Evolutionary conservation across 345 rosid genomes (phyloP).

Genomic region (Angophora floribunda): DNA sequence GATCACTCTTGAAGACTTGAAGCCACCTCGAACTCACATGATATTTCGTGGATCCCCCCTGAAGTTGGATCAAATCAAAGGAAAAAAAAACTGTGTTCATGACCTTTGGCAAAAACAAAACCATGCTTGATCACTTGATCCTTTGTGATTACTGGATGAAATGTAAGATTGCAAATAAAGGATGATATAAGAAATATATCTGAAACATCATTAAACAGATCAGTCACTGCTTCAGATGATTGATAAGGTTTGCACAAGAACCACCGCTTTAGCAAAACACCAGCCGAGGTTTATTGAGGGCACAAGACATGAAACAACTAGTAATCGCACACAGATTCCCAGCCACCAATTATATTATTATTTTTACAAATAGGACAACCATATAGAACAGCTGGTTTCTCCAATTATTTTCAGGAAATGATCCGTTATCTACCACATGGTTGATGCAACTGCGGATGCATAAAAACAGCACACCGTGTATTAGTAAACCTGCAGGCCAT

Average conservation of each 20-base stretch:
- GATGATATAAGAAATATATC: background rate
- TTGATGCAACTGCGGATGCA: background rate
- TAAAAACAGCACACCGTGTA: background rate
- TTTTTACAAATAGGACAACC: background rate
- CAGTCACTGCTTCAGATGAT: background rate
- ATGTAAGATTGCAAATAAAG: background rate
- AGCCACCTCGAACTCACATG: slow-evolving; percentile 88
- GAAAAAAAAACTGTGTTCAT: background rate
- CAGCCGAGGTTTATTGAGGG: background rate
- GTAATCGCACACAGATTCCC: background rate
- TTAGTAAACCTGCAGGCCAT: background rate
- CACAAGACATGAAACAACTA: background rate
- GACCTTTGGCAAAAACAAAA: background rate
- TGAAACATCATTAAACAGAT: background rate
- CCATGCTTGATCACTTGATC: background rate
- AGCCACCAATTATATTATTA: background rate
- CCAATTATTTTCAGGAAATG: background rate
- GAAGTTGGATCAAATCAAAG: slow-evolving; percentile 10
- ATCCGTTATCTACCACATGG: background rate
- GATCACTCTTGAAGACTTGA: slow-evolving; percentile 80
- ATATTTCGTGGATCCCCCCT: slow-evolving; percentile 97
- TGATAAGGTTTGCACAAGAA: background rate
- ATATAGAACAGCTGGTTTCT: background rate
- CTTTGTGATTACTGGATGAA: background rate
- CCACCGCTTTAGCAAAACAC: background rate